Base-by-base conservation (phyloP, 495 filamentous ascomycete genomes). In the Aeminium ludgeri region DNA sequence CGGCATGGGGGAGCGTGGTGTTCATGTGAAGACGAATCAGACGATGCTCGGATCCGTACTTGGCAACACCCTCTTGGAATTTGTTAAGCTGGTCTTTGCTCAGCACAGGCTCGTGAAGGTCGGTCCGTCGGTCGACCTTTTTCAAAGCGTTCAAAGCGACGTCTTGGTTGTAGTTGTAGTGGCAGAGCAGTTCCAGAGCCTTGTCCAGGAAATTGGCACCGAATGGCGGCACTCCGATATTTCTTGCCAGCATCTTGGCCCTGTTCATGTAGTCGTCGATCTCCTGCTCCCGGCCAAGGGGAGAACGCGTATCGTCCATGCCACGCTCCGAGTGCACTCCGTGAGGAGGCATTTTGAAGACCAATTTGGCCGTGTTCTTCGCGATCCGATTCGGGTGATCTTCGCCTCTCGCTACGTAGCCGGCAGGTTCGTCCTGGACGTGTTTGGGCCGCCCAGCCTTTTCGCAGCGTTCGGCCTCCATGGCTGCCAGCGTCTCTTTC, bases 131-230 rank as follows among this genome's bases (percentile, higher is more conserved):
- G 47, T 79, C 68, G 5, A 76, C 57, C 45, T 68, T 71, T 44
- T 69, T 63, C 13, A 99, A 59, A 34, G 74, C 69, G 37, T 73
- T 68, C n/a, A 92, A 65, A n/a, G 87, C 78, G 43, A 72, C 70
- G 10, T 78, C 65, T 2, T 65, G 59, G 54, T 92, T 65, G 55
- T 81, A 96, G 31, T 71, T 68, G 45, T 80, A 70, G 1, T 69
- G 62, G 45, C 72, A 80, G 6, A 99, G 70, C 19, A 81, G 53
- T 46, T 86, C 70, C 12, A 89, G 55, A 6, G 84, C 85, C 46
- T 86, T 83, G 59, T 94, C 86, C 19, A 89, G 67, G 39, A 92
- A 79, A 53, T 97, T 93, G 0, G 85, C 92, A 8, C 74, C 83
- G 38, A 69, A 69, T 33, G 72, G 65, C 34, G 74, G 67, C 10